Base-by-base conservation (phyloP, 1,139 yeast species). In the Magnusiomyces fungicola region DNA sequence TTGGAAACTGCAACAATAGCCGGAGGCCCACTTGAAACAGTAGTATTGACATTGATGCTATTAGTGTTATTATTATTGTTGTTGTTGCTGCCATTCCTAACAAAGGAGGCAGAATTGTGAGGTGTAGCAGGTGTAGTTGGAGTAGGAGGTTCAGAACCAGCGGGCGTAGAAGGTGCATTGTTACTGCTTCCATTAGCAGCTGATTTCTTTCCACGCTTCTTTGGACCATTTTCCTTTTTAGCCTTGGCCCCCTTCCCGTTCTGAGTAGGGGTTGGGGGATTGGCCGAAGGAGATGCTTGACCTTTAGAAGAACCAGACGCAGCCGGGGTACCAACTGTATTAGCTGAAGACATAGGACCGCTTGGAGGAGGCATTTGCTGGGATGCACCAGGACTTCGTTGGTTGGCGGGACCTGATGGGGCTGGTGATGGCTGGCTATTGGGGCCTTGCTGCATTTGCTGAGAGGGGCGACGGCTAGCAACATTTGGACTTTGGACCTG, bases 211-310 rank as follows among this genome's bases (percentile, higher is more conserved):
- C 51, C 52, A 24, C 58, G 54, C 51, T 55, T 56, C 50, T 58
- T 61, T 5, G 43, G 54, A 46, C 56, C 65, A 49, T 67, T 67
- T 38, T 72, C 66, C 60, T 72, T 69, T 48, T 72, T 74, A 42
- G 63, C 64, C 3, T 69, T 60, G 43, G 70, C 75, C 64, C 73
- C 67, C 29, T 72, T 56, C 40, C 73, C 56, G 43, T 68, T 64
- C 36, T 69, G 61, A 1, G 75, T 68, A 2, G 74, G 68, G 50
- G 76, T 78, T n/a, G 75, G 68, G 42, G 75, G 74, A 29, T 48
- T 48, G 1, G 75, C 66, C 23, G 62, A 55, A 3, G 69, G 66
- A 46, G 60, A 63, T 3, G 63, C 59, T 41, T 61, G 53, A 45
- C 52, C 55, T 19, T 56, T 60, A 1, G 52, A 49, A 36, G 53